Conservation (phyloP, 75 land plant genomes). For the Adiantum capillusveneris region DNA sequence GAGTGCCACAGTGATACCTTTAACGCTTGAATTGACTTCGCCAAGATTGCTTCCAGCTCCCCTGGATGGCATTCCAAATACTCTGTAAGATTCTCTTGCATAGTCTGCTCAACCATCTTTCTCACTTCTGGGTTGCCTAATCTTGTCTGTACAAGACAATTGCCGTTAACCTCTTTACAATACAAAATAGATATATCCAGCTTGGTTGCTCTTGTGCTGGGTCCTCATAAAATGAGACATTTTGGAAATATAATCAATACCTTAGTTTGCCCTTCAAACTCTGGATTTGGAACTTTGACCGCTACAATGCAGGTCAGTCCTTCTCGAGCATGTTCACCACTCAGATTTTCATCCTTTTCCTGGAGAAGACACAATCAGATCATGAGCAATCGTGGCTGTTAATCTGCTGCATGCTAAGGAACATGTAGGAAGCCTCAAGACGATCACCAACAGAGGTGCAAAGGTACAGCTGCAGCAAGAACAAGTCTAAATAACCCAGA, state of each 20-base stretch:
- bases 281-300: slow-evolving; percentile 94
- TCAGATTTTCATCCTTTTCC: slow-evolving; percentile 90
- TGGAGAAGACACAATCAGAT: slow-evolving; percentile 16
- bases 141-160: slow-evolving; percentile 87
- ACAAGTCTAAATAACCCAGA: too few relatives aligned
- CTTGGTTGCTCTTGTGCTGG: too few relatives aligned
- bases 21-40: slow-evolving; percentile 93
- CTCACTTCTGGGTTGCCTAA: slow-evolving; percentile 97
- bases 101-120: slow-evolving; percentile 77
- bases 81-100: slow-evolving; percentile 86
- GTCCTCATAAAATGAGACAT: too few relatives aligned
- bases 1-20: slow-evolving; percentile 38
- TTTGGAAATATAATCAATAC: too few relatives aligned
- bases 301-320: slow-evolving; percentile 92
- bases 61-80: slow-evolving; percentile 93
- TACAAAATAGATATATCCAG: too few relatives aligned
- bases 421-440: too few relatives aligned
- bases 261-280: slow-evolving; percentile 99
- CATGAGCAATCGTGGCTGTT: too few relatives aligned
- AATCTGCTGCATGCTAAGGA: too few relatives aligned
- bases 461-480: too few relatives aligned
- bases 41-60: slow-evolving; percentile 73
- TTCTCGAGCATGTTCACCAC: slow-evolving; percentile 98
- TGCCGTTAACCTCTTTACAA: too few relatives aligned
- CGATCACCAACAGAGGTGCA: too few relatives aligned